Evolutionary conservation across 192 early-diverging fungal species (phyloP).

Genomic region (Backusella psychrophila): DNA sequence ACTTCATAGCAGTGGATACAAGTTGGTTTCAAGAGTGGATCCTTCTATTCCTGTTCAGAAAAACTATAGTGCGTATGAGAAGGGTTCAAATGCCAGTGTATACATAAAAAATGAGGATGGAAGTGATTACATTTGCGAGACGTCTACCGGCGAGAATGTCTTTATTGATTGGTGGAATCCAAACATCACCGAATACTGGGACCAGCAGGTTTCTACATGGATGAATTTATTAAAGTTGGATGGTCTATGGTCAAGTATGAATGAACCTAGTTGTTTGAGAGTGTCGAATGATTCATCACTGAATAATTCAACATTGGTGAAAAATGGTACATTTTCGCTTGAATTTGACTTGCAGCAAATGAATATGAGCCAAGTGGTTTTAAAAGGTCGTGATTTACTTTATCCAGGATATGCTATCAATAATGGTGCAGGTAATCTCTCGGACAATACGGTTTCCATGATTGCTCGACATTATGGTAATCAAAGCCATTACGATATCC

Average conservation of each 20-base stretch:
- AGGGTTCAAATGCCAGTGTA: constrained; percentile 45
- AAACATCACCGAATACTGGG: constrained; percentile 49
- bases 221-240: constrained; percentile 16
- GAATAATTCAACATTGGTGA: constrained; percentile 29
- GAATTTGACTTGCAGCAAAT: constrained; percentile 48
- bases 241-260: constrained; percentile 69
- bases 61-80: constrained; percentile 49
- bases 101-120: constrained; percentile 48
- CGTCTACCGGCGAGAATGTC: constrained; percentile 54
- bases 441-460: constrained; percentile 43
- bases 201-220: constrained; percentile 36
- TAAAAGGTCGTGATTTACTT: constrained; percentile 27
- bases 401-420: constrained; percentile 51
- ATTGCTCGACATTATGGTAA: constrained; percentile 32
- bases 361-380: constrained; percentile 15
- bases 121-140: neutral
- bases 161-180: constrained; percentile 62
- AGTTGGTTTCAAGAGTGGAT: constrained; percentile 59
- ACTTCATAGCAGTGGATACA: constrained; percentile 47
- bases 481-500: constrained; percentile 26
- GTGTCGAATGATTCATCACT: neutral
- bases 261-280: constrained; percentile 62
- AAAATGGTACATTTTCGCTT: constrained; percentile 17
- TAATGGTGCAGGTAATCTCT: constrained; percentile 44
- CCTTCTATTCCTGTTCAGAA: constrained; percentile 53